phyloP scores from a whole-genome alignment of 1,284 basidiomycete genomes.

The Puccinia polysora region DNA sequence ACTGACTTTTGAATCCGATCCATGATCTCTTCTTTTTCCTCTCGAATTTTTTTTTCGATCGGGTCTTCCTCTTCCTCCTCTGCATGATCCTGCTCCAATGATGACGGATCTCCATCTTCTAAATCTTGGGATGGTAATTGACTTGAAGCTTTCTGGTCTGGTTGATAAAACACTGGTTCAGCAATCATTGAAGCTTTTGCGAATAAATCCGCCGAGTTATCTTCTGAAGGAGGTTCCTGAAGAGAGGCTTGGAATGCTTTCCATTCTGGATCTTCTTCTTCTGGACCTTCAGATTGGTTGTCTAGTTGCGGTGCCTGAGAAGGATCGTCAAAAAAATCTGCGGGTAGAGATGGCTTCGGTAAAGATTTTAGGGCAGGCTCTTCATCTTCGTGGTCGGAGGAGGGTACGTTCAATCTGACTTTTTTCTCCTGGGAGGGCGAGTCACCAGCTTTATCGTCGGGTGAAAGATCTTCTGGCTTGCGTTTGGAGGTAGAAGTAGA shows the following conservation, averaged over 20 bases:
- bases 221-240: conserved; percentile 71
- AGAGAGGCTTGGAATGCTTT: conserved; percentile 33
- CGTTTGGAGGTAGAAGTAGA: background rate
- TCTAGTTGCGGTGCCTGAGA: conserved; percentile 4
- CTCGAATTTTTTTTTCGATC: conserved; percentile 60
- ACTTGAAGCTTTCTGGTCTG: conserved; percentile 46
- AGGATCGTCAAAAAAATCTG: conserved; percentile 39
- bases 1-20: conserved; percentile 41
- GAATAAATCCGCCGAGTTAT: conserved; percentile 52
- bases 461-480: conserved; percentile 14
- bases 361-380: background rate
- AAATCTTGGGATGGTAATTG: conserved; percentile 32
- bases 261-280: conserved; percentile 41
- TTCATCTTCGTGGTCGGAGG: background rate
- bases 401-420: background rate
- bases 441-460: background rate
- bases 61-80: conserved; percentile 69
- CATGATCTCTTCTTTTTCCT: conserved; percentile 45
- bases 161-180: conserved; percentile 43
- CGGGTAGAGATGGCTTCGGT: conserved; percentile 12
- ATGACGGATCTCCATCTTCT: background rate
- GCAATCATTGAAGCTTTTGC: conserved; percentile 49
- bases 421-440: conserved; percentile 16
- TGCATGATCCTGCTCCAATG: conserved; percentile 73
- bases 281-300: background rate